phyloP scores from a whole-genome alignment of 1,139 yeast genomes.

The Keqinozyma sinolaborantium region DNA sequence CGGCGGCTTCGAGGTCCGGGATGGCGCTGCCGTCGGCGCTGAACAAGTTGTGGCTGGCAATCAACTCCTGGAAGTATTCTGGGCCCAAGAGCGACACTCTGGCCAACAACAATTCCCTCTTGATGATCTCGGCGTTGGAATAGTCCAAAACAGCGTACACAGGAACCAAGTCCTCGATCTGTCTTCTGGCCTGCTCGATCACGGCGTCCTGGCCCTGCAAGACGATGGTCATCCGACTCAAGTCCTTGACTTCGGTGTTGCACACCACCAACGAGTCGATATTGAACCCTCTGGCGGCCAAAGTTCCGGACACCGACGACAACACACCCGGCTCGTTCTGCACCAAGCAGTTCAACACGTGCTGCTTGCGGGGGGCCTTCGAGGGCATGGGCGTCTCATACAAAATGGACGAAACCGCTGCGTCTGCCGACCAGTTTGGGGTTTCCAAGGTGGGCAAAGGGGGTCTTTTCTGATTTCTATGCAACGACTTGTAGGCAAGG shows the following conservation, averaged over 20 bases:
- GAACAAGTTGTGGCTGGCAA: conserved; percentile 75
- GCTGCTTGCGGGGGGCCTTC: conserved; percentile 68
- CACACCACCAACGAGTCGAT: conserved; percentile 96
- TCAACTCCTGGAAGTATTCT: conserved; percentile 92
- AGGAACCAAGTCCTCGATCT: conserved; percentile 95
- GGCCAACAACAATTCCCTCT: conserved; percentile 85
- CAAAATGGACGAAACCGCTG: conserved; percentile 91
- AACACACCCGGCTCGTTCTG: conserved; percentile 99
- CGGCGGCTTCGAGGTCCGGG: conserved; percentile 49
- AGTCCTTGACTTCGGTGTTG: conserved; percentile 91
- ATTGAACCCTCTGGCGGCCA: conserved; percentile 97
- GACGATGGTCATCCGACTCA: conserved; percentile 95
- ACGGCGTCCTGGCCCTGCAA: conserved; percentile 94
- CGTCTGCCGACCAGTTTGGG: conserved; percentile 92
- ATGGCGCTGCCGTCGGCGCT: conserved; percentile 35
- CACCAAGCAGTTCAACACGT: conserved; percentile 91
- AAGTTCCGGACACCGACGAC: conserved; percentile 87
- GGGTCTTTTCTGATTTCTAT: conserved; percentile 82
- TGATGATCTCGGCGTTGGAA: conserved; percentile 83
- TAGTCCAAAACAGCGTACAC: conserved; percentile 97
- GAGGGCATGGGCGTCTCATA: conserved; percentile 89
- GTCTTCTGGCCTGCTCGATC: conserved; percentile 98
- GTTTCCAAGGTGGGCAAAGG: conserved; percentile 93
- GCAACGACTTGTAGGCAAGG: conserved; percentile 87
- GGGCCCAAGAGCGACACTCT: conserved; percentile 93